Evolutionary conservation across 371 early-diverging fungal species (phyloP).

Genomic region (Aphelidium insulamus): DNA sequence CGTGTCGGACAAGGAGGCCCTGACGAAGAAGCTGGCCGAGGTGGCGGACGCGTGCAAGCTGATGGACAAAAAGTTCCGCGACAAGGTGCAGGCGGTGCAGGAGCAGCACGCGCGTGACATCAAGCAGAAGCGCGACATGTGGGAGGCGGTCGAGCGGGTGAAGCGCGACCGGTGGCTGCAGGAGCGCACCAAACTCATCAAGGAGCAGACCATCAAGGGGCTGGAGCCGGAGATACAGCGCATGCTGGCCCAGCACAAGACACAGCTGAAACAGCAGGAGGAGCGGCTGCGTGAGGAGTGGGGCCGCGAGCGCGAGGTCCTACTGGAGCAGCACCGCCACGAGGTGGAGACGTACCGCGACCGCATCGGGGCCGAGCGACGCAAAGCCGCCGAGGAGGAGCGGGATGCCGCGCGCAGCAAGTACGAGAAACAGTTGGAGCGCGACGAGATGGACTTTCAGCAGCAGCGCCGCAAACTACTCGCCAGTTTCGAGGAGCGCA

Average conservation of each 20-base stretch:
- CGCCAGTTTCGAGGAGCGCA: conserved; percentile 15
- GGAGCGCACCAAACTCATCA: conserved; percentile 18
- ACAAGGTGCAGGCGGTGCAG: conserved; percentile 12
- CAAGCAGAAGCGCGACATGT: conserved; percentile 15
- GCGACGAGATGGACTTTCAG: conserved; percentile 27
- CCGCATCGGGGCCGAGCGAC: conserved; percentile 12
- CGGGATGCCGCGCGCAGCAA: conserved; percentile 20
- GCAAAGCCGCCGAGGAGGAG: conserved; percentile 22
- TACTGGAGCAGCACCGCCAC: background rate
- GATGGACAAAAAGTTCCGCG: conserved; percentile 13
- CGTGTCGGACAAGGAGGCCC: conserved; percentile 22
- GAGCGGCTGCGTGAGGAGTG: conserved; percentile 12
- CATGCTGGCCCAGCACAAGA: conserved; percentile 22
- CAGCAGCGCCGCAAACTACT: conserved; percentile 18
- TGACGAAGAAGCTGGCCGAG: conserved; percentile 13
- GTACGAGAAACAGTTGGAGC: conserved; percentile 21
- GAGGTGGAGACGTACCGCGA: conserved; percentile 11
- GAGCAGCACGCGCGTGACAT: conserved; percentile 16
- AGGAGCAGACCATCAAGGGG: conserved; percentile 26
- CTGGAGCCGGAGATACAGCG: conserved; percentile 28
- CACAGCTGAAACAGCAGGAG: conserved; percentile 13
- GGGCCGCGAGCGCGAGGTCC: conserved; percentile 4
- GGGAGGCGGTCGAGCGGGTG: conserved; percentile 20
- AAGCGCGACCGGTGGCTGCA: conserved; percentile 26
- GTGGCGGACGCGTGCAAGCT: conserved; percentile 14